Evolutionary conservation across 2,329 filamentous ascomycete species (phyloP), one percentile per base, ranked within the genome.

Genomic region (Colletotrichum sublineola): DNA sequence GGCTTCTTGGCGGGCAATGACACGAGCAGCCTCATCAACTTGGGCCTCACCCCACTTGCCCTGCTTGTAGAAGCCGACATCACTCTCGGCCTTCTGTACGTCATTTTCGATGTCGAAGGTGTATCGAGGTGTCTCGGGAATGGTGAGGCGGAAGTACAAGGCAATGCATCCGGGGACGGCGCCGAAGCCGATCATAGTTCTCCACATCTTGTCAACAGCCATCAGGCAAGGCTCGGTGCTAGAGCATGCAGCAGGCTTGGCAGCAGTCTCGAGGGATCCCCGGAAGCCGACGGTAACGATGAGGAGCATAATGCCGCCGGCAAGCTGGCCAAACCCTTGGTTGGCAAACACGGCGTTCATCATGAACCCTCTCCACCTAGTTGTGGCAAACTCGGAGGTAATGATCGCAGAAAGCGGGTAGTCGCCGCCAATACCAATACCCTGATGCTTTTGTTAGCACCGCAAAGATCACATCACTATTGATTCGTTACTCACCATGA

Each of bases 111-210:
- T 89, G 79, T 96, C 94, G 77, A 96, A 96, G 38, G 94, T 96
- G 84, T 96, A 97, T 38, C 94, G 92, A 64, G 94, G 94, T 44
- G 94, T 96, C 83, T 97, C 94, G 33, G 94, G 94, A 75, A 97
- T 96, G 64, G 94, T 96, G 5, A 96, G 85, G 77, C 92, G 91
- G 77, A 83, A 73, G 60, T 96, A 96, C 24, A 97, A 89, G 29
- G 94, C 94, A 74, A 95, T 90, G 79, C 91, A 93, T 55, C 70
- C 90, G 0, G 91, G 91, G 0, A 92, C 84, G 9, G 90, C 90
- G 5, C 91, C 90, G 0, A 90, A 88, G 2, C 90, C 91, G 74
- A 92, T 88, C 44, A 92, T 89, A 77, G 90, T 91, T 58, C 91
- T 86, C 90, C 91, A 93, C 75, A 91, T 89, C 1, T 85, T 87